Conservation (phyloP, 495 filamentous ascomycete genomes). For the Penicillium taxi region DNA sequence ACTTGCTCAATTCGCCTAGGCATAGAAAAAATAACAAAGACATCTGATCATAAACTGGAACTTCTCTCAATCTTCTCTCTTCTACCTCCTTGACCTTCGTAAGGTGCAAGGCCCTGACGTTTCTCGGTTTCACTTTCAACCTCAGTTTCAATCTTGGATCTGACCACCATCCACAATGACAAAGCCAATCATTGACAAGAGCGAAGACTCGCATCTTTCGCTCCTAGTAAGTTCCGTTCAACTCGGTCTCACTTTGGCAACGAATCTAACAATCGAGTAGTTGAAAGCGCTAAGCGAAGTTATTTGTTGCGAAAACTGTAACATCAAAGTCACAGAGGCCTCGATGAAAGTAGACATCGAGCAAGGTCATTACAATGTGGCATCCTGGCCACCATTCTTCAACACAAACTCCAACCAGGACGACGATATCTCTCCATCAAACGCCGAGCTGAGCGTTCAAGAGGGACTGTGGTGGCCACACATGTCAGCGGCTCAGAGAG, state of each 20-base stretch:
- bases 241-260: neutral
- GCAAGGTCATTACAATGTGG: conserved; percentile 11
- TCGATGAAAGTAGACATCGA: conserved; percentile 20
- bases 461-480: conserved; percentile 13
- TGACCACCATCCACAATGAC: too few species aligned
- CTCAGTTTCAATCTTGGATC: too few species aligned
- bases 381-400: conserved; percentile 22
- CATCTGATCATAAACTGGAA: too few species aligned
- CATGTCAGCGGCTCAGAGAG: conserved; percentile 14
- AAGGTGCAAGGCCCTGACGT: too few species aligned
- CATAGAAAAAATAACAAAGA: too few species aligned
- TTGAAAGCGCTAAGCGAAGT: conserved; percentile 24
- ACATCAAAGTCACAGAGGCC: conserved; percentile 10
- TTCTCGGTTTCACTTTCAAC: too few species aligned
- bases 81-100: too few species aligned
- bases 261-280: conserved; percentile 1
- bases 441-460: neutral
- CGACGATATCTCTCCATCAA: conserved; percentile 11
- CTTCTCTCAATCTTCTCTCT: too few species aligned
- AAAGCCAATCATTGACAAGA: too few species aligned
- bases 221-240: too few species aligned
- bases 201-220: too few species aligned
- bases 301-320: conserved; percentile 23
- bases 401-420: conserved; percentile 9
- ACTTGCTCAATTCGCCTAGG: too few species aligned